These are phyloP conservation scores for Epichloe hybrida DNA, from an alignment of 2,329 filamentous ascomycete genomes.

Conservation along the genomic window DNA sequence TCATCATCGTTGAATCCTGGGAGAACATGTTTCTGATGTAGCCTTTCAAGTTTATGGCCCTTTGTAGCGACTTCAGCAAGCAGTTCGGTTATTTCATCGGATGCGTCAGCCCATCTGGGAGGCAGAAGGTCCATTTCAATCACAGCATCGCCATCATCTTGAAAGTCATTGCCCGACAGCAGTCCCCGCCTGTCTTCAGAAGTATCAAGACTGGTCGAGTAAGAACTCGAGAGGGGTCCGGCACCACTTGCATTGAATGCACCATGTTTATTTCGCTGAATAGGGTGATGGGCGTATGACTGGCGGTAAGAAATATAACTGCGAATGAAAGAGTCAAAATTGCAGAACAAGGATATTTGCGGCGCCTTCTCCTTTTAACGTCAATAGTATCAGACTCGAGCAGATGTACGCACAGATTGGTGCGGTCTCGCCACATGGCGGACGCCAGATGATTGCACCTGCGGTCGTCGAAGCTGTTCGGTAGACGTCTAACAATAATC, in stretches of 20 bases:
- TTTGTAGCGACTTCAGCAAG: constrained; percentile 70
- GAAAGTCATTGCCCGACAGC: constrained; percentile 64
- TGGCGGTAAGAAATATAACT: constrained; percentile 99
- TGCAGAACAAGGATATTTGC: not conserved
- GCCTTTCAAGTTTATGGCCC: constrained; percentile 71
- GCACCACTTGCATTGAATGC: constrained; percentile 33
- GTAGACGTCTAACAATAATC: not conserved
- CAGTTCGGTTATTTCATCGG: constrained; percentile 80
- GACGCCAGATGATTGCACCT: constrained; percentile 26
- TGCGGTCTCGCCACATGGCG: constrained; percentile 98
- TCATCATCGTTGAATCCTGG: constrained; percentile 95
- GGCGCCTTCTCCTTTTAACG: not conserved
- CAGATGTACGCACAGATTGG: constrained; percentile 64
- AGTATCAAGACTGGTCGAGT: constrained; percentile 33
- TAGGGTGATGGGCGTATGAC: constrained; percentile 90
- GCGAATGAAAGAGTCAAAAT: constrained; percentile 7
- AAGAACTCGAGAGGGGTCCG: constrained; percentile 44
- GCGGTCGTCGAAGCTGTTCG: constrained; percentile 12
- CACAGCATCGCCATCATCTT: constrained; percentile 81
- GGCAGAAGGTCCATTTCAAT: constrained; percentile 98
- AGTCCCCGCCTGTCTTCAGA: constrained; percentile 58
- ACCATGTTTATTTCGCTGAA: constrained; percentile 62
- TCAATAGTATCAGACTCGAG: not conserved
- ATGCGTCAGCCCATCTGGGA: constrained; percentile 88
- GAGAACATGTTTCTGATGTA: constrained; percentile 94